A percentile compares a stretch with the other conserved stretches of the same genome.
These are phyloP conservation scores for Daedaleopsis nitida DNA, from an alignment of 768 basidiomycete species.

Conservation along the genomic window DNA sequence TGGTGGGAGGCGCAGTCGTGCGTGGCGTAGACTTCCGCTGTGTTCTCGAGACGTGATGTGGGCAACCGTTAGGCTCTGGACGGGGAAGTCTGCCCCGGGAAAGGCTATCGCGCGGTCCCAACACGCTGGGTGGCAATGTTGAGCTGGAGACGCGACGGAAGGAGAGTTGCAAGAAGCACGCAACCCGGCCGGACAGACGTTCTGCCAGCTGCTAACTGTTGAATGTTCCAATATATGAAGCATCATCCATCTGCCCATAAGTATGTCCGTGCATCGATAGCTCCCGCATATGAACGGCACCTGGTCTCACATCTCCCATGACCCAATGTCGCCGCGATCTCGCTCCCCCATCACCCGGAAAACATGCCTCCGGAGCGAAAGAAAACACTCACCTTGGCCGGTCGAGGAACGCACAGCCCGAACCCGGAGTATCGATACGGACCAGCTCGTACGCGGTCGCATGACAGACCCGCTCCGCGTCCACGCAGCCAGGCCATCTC, in stretches of 20 bases:
- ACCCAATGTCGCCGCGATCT: constrained; percentile 9
- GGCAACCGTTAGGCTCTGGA: constrained; percentile 6
- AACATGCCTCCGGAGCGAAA: constrained; percentile 5
- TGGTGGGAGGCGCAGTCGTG: constrained; percentile 9
- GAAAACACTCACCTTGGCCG: constrained; percentile 15
- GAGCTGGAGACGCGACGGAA: not conserved
- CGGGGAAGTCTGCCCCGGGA: constrained; percentile 3
- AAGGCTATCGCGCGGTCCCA: constrained; percentile 11
- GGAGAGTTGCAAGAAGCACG: not conserved
- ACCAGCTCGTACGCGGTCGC: constrained; percentile 3
- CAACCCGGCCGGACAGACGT: constrained; percentile 9
- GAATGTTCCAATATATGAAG: not conserved
- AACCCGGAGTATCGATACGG: constrained; percentile 17
- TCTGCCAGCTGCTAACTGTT: not conserved
- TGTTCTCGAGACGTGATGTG: constrained; percentile 8
- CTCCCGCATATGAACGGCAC: constrained; percentile 14
- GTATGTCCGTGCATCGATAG: not conserved
- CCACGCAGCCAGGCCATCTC: constrained; percentile 10
- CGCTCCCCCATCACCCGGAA: constrained; percentile 15
- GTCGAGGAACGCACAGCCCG: constrained; percentile 13
- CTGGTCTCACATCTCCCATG: constrained; percentile 11
- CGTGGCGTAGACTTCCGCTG: constrained; percentile 9
- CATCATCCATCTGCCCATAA: not conserved
- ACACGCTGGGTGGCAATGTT: constrained; percentile 11
- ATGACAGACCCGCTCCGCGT: constrained; percentile 12